Evolutionary conservation across 192 early-diverging fungal genomes (phyloP).

Genomic region (Entomortierella lignicola): DNA sequence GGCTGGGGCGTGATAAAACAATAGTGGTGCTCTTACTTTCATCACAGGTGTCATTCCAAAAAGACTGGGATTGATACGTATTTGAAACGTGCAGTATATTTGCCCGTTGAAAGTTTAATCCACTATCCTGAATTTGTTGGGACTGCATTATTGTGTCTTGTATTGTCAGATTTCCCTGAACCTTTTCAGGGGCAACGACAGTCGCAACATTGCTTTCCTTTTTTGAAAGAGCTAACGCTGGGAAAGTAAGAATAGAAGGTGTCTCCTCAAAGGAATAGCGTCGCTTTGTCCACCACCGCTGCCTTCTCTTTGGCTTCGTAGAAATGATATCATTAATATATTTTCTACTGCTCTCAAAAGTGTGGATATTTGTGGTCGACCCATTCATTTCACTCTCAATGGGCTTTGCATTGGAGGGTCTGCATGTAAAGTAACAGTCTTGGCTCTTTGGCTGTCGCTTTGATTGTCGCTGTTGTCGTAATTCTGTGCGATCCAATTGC

Average conservation of each 20-base stretch:
- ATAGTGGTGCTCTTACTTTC: neutral
- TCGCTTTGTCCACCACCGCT: conserved; percentile 31
- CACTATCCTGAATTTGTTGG: neutral
- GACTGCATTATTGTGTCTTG: neutral
- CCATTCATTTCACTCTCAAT: neutral
- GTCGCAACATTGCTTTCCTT: conserved; percentile 45
- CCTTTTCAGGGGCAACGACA: conserved; percentile 11
- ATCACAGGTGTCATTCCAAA: neutral
- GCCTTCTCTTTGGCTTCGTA: conserved; percentile 12
- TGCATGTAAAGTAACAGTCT: neutral
- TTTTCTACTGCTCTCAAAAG: neutral
- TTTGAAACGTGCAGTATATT: neutral
- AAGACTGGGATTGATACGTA: neutral
- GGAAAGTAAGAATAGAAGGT: neutral
- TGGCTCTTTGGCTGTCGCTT: neutral
- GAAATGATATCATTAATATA: neutral
- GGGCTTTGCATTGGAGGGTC: too few species aligned
- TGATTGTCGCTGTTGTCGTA: neutral
- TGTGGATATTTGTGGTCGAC: neutral
- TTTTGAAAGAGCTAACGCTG: conserved; percentile 20
- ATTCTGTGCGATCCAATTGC: neutral
- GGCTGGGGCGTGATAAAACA: too few species aligned
- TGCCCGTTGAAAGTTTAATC: neutral
- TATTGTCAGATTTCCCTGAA: neutral
- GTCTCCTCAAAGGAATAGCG: neutral